phyloP scores from a whole-genome alignment of 768 basidiomycete genomes.

The Leucogyrophana mollusca region DNA sequence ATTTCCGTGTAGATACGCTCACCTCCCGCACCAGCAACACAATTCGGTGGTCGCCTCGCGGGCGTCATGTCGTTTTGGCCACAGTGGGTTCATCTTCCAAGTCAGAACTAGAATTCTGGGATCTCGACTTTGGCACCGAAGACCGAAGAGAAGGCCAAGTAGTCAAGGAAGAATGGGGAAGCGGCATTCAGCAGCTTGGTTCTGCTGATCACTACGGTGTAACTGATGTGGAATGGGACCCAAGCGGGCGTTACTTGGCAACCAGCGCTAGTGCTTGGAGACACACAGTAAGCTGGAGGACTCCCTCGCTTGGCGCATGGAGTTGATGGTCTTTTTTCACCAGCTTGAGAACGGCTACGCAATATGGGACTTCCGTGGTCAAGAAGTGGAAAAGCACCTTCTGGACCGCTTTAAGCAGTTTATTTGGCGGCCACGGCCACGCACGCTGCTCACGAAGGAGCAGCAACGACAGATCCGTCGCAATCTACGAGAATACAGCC shows the following conservation, averaged over 20 bases:
- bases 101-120: slow-evolving; percentile 99
- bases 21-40: slow-evolving; percentile 87
- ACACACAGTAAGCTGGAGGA: slow-evolving; percentile 65
- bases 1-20: slow-evolving; percentile 68
- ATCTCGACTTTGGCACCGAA: slow-evolving; percentile 85
- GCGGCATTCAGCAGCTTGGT: slow-evolving; percentile 80
- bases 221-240: slow-evolving; percentile 98
- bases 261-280: slow-evolving; percentile 96
- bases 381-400: slow-evolving; percentile 85
- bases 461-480: slow-evolving; percentile 83
- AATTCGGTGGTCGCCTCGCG: slow-evolving; percentile 94
- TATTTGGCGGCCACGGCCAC: slow-evolving; percentile 96
- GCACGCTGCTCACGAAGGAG: slow-evolving; percentile 81
- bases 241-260: slow-evolving; percentile 88
- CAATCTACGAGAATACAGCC: slow-evolving; percentile 89
- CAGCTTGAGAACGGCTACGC: slow-evolving; percentile 96
- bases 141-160: slow-evolving; percentile 45
- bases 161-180: slow-evolving; percentile 76
- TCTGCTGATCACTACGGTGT: slow-evolving; percentile 95
- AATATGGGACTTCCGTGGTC: slow-evolving; percentile 98
- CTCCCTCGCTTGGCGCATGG: neutral
- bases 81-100: slow-evolving; percentile 94
- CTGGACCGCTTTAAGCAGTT: slow-evolving; percentile 98
- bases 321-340: slow-evolving; percentile 8
- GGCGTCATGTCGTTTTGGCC: slow-evolving; percentile 92